These are phyloP conservation scores for Porphyrellus cyaneotinctus DNA, from an alignment of 768 basidiomycete species.

Conservation along the genomic window DNA sequence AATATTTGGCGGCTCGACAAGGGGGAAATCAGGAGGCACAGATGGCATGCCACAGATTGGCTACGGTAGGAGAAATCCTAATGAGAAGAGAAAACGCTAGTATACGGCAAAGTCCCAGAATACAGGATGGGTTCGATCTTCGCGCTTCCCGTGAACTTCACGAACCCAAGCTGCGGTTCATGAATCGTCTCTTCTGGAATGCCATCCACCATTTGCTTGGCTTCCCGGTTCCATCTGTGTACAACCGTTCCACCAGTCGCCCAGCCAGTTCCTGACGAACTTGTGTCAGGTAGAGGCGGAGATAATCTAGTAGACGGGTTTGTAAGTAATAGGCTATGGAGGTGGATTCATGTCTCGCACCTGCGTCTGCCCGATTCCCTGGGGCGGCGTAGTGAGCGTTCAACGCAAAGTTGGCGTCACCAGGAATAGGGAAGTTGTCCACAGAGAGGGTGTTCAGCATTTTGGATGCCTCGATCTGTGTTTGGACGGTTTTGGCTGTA, in stretches of 20 bases:
- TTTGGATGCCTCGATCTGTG: slow-evolving; percentile 84
- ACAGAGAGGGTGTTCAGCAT: slow-evolving; percentile 87
- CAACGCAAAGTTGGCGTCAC: slow-evolving; percentile 91
- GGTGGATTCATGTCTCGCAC: slow-evolving; percentile 40
- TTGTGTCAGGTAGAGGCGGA: slow-evolving; percentile 89
- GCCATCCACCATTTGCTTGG: slow-evolving; percentile 99
- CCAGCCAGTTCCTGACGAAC: slow-evolving; percentile 89
- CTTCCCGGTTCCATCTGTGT: slow-evolving; percentile 89
- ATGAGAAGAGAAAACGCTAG: slow-evolving; percentile 60
- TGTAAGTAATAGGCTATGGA: slow-evolving; percentile 4
- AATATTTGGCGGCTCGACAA: slow-evolving; percentile 68
- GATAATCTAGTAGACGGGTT: slow-evolving; percentile 60
- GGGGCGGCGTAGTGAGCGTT: slow-evolving; percentile 90
- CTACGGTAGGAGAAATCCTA: slow-evolving; percentile 85
- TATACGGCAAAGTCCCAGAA: slow-evolving; percentile 15
- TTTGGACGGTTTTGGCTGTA: slow-evolving; percentile 58
- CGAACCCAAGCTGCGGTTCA: slow-evolving; percentile 83
- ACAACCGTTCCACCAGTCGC: slow-evolving; percentile 81
- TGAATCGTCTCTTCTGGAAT: slow-evolving; percentile 96
- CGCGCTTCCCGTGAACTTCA: slow-evolving; percentile 29
- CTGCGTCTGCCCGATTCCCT: slow-evolving; percentile 69
- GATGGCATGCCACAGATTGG: slow-evolving; percentile 82
- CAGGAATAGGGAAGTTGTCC: slow-evolving; percentile 90
- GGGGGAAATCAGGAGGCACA: slow-evolving; percentile 55
- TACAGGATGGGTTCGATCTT: slow-evolving; percentile 9